Percentiles rank a stretch among this genome's conserved stretches.
phyloP scores from a whole-genome alignment of 371 early-diverging fungal genomes.

The Apophysomyces sp. region DNA sequence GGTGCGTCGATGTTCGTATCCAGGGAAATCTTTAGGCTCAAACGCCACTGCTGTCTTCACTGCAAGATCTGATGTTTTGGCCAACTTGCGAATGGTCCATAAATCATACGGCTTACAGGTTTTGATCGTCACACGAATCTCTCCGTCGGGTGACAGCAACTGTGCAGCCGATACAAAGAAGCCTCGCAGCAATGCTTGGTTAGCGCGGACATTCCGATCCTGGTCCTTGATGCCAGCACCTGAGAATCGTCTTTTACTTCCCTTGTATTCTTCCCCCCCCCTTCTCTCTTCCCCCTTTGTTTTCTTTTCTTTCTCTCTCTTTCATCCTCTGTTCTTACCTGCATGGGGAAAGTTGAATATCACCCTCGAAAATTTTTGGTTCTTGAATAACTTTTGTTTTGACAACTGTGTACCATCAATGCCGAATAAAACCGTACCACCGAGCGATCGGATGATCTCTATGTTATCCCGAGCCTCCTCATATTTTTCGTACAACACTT shows the following conservation, averaged over 20 bases:
- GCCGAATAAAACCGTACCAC: conserved; percentile 70
- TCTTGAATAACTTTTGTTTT: conserved; percentile 55
- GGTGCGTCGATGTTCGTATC: conserved; percentile 93
- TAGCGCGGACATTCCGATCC: conserved; percentile 79
- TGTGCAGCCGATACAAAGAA: conserved; percentile 71
- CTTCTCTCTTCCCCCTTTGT: background rate
- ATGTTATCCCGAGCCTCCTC: conserved; percentile 71
- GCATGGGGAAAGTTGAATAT: conserved; percentile 97
- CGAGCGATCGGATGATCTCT: conserved; percentile 51
- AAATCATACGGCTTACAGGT: conserved; percentile 83
- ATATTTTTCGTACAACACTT: conserved; percentile 75
- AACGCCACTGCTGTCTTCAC: conserved; percentile 64
- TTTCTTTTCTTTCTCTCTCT: background rate
- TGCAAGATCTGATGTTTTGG: conserved; percentile 66
- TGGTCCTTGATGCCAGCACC: conserved; percentile 93
- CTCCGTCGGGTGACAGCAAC: conserved; percentile 56
- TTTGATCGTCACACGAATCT: conserved; percentile 84
- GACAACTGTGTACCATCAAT: conserved; percentile 82
- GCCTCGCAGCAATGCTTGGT: conserved; percentile 73
- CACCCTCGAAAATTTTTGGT: conserved; percentile 69
- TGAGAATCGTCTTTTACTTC: no score
- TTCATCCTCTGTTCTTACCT: conserved; percentile 45
- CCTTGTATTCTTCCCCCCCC: no score
- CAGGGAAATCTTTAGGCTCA: conserved; percentile 70
- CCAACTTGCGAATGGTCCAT: conserved; percentile 83